Base-by-base conservation (phyloP, 176 grass and related monocot genomes). In the Avena eriantha region DNA sequence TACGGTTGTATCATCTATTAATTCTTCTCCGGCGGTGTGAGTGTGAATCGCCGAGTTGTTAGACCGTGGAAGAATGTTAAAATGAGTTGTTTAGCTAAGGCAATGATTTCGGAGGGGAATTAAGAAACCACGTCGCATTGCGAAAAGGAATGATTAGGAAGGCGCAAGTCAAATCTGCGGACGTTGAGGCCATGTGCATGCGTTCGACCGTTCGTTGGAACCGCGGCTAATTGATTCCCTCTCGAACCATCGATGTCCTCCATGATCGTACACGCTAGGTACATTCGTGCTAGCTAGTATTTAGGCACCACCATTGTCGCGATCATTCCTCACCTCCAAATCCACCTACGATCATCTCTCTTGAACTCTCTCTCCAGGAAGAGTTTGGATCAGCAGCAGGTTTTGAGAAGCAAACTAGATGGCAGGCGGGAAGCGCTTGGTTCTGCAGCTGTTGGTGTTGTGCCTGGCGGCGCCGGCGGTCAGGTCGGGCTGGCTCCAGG, bases 401-500 rank as follows among this genome's bases (percentile, higher is more conserved):
- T 7, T 41, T 7, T 41, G 39, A 41, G 39, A 41, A 41, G 39
- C 39, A 7, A 57, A 18, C 53, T 18, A 23, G 15, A 64, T 23
- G 68, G 63, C 39, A 48, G 68, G 26, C 43, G 69, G 57, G 57
- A 64, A 21, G 12, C 31, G 10, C 64, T 31, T 76, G 55, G 2
- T 57, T 69, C 56, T 82, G 31, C 41, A 73, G 68, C 29, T 80
- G 77, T 1, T 82, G 50, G 68, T 68, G 3, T 4, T 82, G 26
- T 29, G 78, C 57, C 6, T 75, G 4, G 19, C 43, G 8, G 54
- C 56, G 51, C 31, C 46, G 46, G 69, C 33, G 15, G 53, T 18
- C 53, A 87, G 7, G 5, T n/a, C 57, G 3, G 78, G 21, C 33
- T 80, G 85, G 85, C 53, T 63, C 1, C 39, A 19, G 41, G 85